Evolutionary conservation across 768 basidiomycete species (phyloP), one percentile per base, ranked within the genome.

Genomic region (Pleurotus giganteus): DNA sequence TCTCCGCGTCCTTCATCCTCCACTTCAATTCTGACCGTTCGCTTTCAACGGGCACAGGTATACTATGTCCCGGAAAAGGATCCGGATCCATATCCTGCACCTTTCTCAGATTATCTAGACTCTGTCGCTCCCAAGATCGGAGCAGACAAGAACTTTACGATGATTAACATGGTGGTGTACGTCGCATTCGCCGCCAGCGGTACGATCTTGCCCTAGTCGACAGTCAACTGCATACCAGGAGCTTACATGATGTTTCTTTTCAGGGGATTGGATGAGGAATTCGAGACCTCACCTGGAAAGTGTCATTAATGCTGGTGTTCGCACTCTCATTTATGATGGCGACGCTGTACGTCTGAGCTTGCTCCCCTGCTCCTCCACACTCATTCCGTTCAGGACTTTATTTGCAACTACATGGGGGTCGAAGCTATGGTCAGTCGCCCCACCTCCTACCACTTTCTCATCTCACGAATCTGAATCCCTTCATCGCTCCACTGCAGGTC

Each of bases 261-360:
- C 39, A 75, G 77, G 76, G 17, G 84, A 86, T 60, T 85, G 82
- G 82, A 85, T 85, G 81, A 67, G 72, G 43, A 77, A 71, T 53
- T 74, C 72, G 1, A 64, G 74, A n/a, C 79, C 78, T 0, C 57
- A 77, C 56, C 66, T 86, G 21, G 82, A 85, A 65, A 74, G 65
- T 4, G 81, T 85, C 12, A 82, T 86, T 60, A 74, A 84, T 56
- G 73, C 82, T 47, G 83, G 84, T 11, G 80, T 81, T 37, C 27
- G 78, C 49, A 80, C 79, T 15, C 62, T 81, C 39, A 62, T 84
- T n/a, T 84, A 74, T 57, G 79, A 78, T 54, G 83, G 83, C 21
- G 82, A 84, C 61, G 83, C 80, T 26, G 80, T 80, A 58, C n/a
- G n/a, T n/a, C n/a, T n/a, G n/a, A 54, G 77, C 64, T 12, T 27